These are phyloP conservation scores for Pseudogymnoascus sp. DNA, from an alignment of 2,329 filamentous ascomycete genomes.

Conservation along the genomic window DNA sequence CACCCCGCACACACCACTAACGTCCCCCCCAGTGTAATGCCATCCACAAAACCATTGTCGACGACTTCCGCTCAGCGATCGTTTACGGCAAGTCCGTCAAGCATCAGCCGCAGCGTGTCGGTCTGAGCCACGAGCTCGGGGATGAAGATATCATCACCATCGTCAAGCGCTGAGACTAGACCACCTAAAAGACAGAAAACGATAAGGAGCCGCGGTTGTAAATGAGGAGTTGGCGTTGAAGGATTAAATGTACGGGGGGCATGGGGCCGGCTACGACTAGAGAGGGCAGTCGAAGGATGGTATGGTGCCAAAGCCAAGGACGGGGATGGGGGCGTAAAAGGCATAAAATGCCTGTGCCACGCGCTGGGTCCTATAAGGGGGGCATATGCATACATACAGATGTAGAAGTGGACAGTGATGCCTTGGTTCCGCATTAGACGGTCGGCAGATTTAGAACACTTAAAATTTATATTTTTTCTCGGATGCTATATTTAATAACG, in stretches of 20 bases:
- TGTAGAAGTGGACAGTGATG: background rate
- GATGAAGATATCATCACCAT: slow-evolving; percentile 91
- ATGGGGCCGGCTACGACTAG: background rate
- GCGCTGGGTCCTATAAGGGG: background rate
- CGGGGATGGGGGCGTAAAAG: background rate
- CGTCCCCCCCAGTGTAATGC: slow-evolving; percentile 67
- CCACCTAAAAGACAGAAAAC: slow-evolving; percentile 41
- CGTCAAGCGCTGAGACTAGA: slow-evolving; percentile 51
- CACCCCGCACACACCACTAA: slow-evolving; percentile 14
- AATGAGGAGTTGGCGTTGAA: slow-evolving; percentile 7
- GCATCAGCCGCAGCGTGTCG: slow-evolving; percentile 95
- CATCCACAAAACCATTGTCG: slow-evolving; percentile 92
- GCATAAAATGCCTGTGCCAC: background rate
- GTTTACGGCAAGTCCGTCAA: slow-evolving; percentile 98
- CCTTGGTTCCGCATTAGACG: background rate
- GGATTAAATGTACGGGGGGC: slow-evolving; percentile 15
- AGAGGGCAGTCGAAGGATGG: background rate
- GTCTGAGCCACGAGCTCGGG: slow-evolving; percentile 78
- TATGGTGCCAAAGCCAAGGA: background rate
- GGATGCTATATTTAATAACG: background rate
- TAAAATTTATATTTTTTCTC: background rate
- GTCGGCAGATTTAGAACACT: background rate
- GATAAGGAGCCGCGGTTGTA: slow-evolving; percentile 31
- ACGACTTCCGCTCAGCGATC: slow-evolving; percentile 90
- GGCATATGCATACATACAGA: background rate